phyloP scores from a whole-genome alignment of 2,329 filamentous ascomycete species.

The Penicillium sp. region DNA sequence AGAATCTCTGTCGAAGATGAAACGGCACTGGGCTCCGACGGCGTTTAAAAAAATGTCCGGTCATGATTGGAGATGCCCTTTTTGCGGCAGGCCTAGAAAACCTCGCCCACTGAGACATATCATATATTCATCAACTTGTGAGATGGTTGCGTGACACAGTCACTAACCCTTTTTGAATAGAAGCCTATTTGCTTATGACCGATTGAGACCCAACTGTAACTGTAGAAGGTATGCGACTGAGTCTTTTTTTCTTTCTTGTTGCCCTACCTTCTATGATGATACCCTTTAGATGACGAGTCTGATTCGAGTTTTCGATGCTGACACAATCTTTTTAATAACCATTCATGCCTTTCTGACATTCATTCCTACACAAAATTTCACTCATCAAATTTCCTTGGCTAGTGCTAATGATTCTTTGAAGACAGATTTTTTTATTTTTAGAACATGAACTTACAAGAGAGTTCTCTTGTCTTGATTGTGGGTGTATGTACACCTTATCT shows the following conservation, averaged over 20 bases:
- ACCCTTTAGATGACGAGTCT: slow-evolving; percentile 63
- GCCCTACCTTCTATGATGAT: slow-evolving; percentile 46
- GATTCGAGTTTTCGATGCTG: slow-evolving; percentile 62
- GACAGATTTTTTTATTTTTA: neutral
- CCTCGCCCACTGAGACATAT: slow-evolving; percentile 85
- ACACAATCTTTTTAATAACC: slow-evolving; percentile 53
- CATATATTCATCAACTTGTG: slow-evolving; percentile 23
- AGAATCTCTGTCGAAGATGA: slow-evolving; percentile 35
- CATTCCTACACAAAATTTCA: slow-evolving; percentile 3
- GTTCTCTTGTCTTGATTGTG: slow-evolving; percentile 5
- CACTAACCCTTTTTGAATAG: slow-evolving; percentile 28
- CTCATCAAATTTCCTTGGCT: slow-evolving; percentile 4
- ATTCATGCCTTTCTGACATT: slow-evolving; percentile 60
- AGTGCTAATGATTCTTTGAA: slow-evolving; percentile 4
- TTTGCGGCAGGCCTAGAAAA: slow-evolving; percentile 99
- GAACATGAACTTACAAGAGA: neutral
- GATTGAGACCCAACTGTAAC: slow-evolving; percentile 2
- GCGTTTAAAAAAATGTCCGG: slow-evolving; percentile 51
- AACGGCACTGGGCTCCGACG: slow-evolving; percentile 95
- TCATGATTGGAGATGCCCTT: slow-evolving; percentile 81
- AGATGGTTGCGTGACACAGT: slow-evolving; percentile 19
- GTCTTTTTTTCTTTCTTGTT: neutral
- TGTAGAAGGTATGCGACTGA: slow-evolving; percentile 21
- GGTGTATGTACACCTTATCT: slow-evolving; percentile 32
- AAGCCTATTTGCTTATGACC: slow-evolving; percentile 15